Evolutionary conservation across 2,329 filamentous ascomycete species (phyloP), one percentile per base, ranked within the genome.

Genomic region (Beauveria scarabaeidicola): DNA sequence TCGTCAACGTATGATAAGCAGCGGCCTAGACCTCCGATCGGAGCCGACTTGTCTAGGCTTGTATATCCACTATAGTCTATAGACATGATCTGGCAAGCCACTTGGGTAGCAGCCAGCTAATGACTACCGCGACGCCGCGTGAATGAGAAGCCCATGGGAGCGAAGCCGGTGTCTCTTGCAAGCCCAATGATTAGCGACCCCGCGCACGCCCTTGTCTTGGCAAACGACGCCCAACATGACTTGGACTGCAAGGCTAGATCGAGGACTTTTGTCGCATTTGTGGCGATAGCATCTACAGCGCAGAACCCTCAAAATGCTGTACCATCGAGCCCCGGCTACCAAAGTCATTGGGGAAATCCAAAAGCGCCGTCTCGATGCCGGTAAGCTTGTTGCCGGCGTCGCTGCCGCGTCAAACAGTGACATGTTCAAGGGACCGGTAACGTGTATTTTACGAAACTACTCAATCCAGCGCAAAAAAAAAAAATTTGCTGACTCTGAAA

Each of bases 381-480:
- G 87, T 3, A 85, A 83, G 67, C 78, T 94, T 43, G 79, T 89
- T 63, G 89, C 86, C 19, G 88, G 88, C 41, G 82, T 90, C 51
- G 93, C 92, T 36, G 89, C 91, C 10, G 81, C 82, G 54, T 87
- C 88, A 2, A 86, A 87, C 72, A 90, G 89, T 72, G 88, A 92
- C 67, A 85, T 89, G 78, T 97, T 95, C 75, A 94, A 94, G 74
- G 85, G 85, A 56, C 80, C 84, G 58, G 86, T 89, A 73, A 67
- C 82, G 67, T 15, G 5, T 7, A 41, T n/a, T 41, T 5, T 5
- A 10, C 36, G 11, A 41, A 3, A 44, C 13, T 10, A 6, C 32
- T 5, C 29, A 40, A 8, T 9, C 25, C 17, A 8, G 5, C 3
- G 9, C 17, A 25, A 40, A 29, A 10, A 11, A 21, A n/a, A n/a